Conservation (phyloP, 805 yeast genomes). For the Saturnispora kantuleensis region DNA sequence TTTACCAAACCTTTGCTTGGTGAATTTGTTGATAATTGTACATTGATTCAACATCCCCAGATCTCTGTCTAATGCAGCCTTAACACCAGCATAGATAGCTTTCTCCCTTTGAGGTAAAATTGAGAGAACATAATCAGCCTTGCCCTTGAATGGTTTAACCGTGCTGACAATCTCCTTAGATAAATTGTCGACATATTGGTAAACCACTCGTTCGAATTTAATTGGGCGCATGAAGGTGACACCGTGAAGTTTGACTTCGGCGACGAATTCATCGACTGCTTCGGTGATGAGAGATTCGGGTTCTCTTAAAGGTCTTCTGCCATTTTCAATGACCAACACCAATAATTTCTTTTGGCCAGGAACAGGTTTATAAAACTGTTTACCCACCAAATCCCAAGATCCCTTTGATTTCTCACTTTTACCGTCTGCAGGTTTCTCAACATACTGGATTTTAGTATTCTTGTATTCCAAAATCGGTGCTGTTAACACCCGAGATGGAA, state of each 20-base stretch:
- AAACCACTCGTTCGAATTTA: slow-evolving; percentile 7
- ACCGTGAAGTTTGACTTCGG: slow-evolving; percentile 16
- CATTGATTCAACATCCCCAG: slow-evolving; percentile 24
- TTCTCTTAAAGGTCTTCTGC: slow-evolving; percentile 13
- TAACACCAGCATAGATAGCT: slow-evolving; percentile 20
- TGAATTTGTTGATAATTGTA: slow-evolving; percentile 21
- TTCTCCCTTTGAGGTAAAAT: slow-evolving; percentile 19
- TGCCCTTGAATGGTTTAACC: slow-evolving; percentile 13
- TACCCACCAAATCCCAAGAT: slow-evolving; percentile 17
- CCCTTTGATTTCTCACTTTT: slow-evolving; percentile 17
- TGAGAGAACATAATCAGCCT: slow-evolving; percentile 18
- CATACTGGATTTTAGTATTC: slow-evolving; percentile 13
- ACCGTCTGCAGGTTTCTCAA: slow-evolving; percentile 17
- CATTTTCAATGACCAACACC: slow-evolving; percentile 14
- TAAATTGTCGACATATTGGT: slow-evolving; percentile 10
- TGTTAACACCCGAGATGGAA: slow-evolving; percentile 23
- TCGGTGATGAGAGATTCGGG: slow-evolving; percentile 10
- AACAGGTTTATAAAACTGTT: slow-evolving; percentile 15
- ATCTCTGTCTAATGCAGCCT: slow-evolving; percentile 20
- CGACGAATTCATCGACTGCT: slow-evolving; percentile 14
- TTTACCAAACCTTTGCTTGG: slow-evolving; percentile 16
- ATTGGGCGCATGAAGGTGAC: slow-evolving; percentile 10
- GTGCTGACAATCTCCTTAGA: slow-evolving; percentile 11
- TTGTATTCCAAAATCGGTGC: slow-evolving; percentile 17
- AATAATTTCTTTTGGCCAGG: slow-evolving; percentile 11